A percentile compares a stretch with the other conserved stretches of the same genome.
Conservation (phyloP, 176 grass and related monocot species). For the Eleusine indica region DNA sequence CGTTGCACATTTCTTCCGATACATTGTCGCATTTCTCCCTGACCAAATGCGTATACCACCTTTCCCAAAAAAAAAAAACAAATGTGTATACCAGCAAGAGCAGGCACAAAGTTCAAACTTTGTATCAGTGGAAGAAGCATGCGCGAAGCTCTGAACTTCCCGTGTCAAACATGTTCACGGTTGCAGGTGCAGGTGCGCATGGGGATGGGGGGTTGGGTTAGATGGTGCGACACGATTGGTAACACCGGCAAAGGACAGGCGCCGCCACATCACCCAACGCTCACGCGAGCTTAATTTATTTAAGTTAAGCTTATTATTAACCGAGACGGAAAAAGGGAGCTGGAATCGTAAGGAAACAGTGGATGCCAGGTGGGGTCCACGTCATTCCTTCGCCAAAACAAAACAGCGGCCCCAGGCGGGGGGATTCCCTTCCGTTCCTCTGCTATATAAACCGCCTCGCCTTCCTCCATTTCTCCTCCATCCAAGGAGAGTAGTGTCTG, state of each 20-base stretch:
- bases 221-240: slow-evolving; percentile 22
- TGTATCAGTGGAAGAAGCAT: not conserved
- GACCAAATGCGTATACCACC: too few species aligned
- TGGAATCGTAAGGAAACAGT: not conserved
- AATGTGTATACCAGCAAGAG: not conserved
- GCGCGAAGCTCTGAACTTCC: not conserved
- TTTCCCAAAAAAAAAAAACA: too few species aligned
- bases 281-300: not conserved
- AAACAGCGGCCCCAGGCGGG: not conserved
- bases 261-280: not conserved
- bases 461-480: not conserved
- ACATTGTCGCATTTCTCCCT: not conserved
- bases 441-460: slow-evolving; percentile 27
- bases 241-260: not conserved
- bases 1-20: too few species aligned
- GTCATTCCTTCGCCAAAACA: not conserved
- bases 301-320: too few species aligned
- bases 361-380: slow-evolving; percentile 22
- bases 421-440: not conserved
- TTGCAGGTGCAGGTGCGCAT: not conserved
- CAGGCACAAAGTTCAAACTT: not conserved
- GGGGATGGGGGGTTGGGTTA: not conserved
- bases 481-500: not conserved
- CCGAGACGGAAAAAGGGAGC: not conserved
- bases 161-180: slow-evolving; percentile 13